Percentiles rank a stretch among this genome's conserved stretches.
Evolutionary conservation across 108 stramenopile genomes (phyloP).

Genomic region (Aurantiochytrium sp.): DNA sequence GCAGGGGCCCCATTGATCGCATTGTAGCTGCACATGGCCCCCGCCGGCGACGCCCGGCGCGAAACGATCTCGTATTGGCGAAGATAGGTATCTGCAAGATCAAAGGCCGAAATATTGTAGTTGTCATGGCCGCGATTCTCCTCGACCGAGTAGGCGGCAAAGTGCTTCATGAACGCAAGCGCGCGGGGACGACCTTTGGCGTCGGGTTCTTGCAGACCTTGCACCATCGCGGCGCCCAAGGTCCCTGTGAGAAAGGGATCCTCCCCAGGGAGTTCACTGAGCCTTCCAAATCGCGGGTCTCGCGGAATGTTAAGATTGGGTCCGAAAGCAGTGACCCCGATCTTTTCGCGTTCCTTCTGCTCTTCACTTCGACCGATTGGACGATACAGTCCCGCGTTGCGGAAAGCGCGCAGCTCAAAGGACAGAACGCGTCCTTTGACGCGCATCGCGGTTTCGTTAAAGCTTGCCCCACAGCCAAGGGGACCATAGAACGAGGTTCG

Average conservation of each 20-base stretch:
- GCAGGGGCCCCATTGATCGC: not conserved
- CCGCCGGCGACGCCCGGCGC: not conserved
- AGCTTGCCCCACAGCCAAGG: not conserved
- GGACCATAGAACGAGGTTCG: not conserved
- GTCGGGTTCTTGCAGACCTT: not conserved
- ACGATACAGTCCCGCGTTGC: not conserved
- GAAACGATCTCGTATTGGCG: not conserved
- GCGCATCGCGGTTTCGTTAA: not conserved
- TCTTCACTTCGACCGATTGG: not conserved
- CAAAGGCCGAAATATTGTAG: not conserved
- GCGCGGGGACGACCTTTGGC: not conserved
- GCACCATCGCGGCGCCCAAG: not conserved
- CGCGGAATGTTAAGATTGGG: not conserved
- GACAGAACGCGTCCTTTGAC: not conserved
- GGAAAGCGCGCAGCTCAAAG: not conserved
- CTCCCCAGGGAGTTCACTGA: not conserved
- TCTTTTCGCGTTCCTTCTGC: not conserved
- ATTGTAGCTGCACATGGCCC: slow-evolving; percentile 4
- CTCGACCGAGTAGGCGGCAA: not conserved
- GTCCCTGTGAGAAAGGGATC: not conserved
- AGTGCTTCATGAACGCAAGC: not conserved
- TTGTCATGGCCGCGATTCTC: not conserved
- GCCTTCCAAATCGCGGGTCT: not conserved
- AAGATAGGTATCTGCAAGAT: not conserved
- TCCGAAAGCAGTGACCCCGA: not conserved